Evolutionary conservation across 73 alveolate genomes (phyloP), one percentile per base, ranked within the genome.

Genomic region (Breviolum minutum): DNA sequence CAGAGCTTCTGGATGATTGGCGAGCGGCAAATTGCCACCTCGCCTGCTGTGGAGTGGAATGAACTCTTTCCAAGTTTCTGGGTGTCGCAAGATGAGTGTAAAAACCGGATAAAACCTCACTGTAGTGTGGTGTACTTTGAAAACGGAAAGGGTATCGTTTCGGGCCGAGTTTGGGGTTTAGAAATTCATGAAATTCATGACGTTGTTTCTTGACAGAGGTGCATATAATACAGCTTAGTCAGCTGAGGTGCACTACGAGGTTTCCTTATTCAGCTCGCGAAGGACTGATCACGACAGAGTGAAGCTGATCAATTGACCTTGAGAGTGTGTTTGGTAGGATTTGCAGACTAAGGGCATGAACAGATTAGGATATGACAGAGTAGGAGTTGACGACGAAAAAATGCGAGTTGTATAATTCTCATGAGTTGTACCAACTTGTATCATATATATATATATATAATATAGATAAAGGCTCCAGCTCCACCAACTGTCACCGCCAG

Each of bases 181-280:
- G 5, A 40, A 40, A 0, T 40, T 40, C 54, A 40, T 40, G 0
- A 40, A 40, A 40, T 40, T 40, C 54, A 40, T 40, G 54, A 40
- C 54, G 0, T 40, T 40, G 54, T 3, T 40, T 40, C 54, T 40
- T 40, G 54, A 40, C 54, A 40, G 3, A 40, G 54, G 5, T 40
- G 54, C 54, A n/a, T n/a, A n/a, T n/a, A n/a, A n/a, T n/a, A n/a
- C n/a, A n/a, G n/a, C n/a, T n/a, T n/a, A n/a, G n/a, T n/a, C n/a
- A n/a, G 54, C 54, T 40, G 22, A 84, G 93, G 93, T 61, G 93
- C 93, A 26, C 93, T 84, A 11, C 93, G 93, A 2, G 93, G 93
- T 74, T 54, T 84, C 26, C 76, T 84, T 77, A 84, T 84, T 26
- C 71, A 84, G n/a, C 61, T 84, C 24, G 93, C 93, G 11, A 84